Evolutionary conservation across 805 yeast genomes (phyloP).

Genomic region (Candida broadrunensis): DNA sequence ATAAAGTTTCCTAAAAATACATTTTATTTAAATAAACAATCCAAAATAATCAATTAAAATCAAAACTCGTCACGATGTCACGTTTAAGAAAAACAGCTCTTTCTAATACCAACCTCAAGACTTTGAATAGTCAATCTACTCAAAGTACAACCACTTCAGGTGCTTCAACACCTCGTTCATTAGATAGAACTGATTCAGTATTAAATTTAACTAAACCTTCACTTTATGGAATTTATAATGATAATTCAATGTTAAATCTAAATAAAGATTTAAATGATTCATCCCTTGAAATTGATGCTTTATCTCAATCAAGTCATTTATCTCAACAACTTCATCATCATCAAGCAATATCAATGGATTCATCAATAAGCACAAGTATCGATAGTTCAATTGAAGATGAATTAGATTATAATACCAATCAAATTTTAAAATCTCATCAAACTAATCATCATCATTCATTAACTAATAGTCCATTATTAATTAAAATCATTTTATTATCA

Average conservation of each 20-base stretch:
- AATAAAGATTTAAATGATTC: constrained; percentile 21
- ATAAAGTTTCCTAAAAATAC: no score
- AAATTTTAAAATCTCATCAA: background rate
- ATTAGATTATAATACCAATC: background rate
- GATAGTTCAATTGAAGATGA: background rate
- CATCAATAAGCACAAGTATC: background rate
- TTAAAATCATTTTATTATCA: constrained; percentile 27
- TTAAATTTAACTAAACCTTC: constrained; percentile 50
- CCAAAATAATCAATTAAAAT: no score
- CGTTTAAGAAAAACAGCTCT: constrained; percentile 16
- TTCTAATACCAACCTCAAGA: constrained; percentile 15
- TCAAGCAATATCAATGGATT: background rate
- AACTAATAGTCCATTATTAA: constrained; percentile 2
- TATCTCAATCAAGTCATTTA: constrained; percentile 5
- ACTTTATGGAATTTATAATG: constrained; percentile 49
- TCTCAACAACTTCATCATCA: background rate
- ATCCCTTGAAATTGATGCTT: background rate
- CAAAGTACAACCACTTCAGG: constrained; percentile 9
- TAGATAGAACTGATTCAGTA: constrained; percentile 39
- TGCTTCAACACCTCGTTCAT: constrained; percentile 16
- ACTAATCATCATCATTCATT: background rate
- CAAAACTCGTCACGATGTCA: constrained; percentile 2
- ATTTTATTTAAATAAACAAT: no score
- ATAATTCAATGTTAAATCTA: constrained; percentile 36
- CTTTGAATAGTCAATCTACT: constrained; percentile 1